These are phyloP conservation scores for Macrophomina tecta DNA, from an alignment of 2,329 filamentous ascomycete species.

Conservation along the genomic window DNA sequence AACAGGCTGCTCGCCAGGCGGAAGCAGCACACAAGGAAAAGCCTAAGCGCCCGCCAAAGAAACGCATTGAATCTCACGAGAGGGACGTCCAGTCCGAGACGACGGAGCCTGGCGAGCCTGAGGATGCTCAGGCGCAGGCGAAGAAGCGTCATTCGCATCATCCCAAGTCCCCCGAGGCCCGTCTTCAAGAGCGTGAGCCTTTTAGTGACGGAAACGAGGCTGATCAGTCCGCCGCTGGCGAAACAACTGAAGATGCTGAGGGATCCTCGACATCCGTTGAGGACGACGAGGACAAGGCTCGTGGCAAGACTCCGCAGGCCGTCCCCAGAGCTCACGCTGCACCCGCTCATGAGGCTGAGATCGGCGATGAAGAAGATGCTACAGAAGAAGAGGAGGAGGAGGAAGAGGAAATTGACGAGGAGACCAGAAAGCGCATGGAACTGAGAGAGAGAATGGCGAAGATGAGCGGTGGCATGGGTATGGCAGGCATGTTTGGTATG, in stretches of 20 bases:
- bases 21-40: slow-evolving; percentile 83
- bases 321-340: slow-evolving; percentile 43
- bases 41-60: slow-evolving; percentile 74
- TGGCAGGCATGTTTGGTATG: slow-evolving; percentile 89
- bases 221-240: slow-evolving; percentile 68
- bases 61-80: slow-evolving; percentile 60
- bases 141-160: slow-evolving; percentile 45
- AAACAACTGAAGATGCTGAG: slow-evolving; percentile 66
- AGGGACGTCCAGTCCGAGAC: slow-evolving; percentile 35
- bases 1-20: slow-evolving; percentile 82
- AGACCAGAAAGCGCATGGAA: slow-evolving; percentile 83
- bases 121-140: slow-evolving; percentile 45
- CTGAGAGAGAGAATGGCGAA: slow-evolving; percentile 95
- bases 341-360: slow-evolving; percentile 50
- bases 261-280: slow-evolving; percentile 73
- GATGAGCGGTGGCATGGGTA: slow-evolving; percentile 97
- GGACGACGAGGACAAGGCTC: slow-evolving; percentile 69
- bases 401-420: slow-evolving; percentile 86
- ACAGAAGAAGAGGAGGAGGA: slow-evolving; percentile 70
- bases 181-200: slow-evolving; percentile 56
- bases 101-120: slow-evolving; percentile 42
- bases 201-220: slow-evolving; percentile 69
- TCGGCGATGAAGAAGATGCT: slow-evolving; percentile 58
- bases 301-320: slow-evolving; percentile 6
- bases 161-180: slow-evolving; percentile 46